These are phyloP conservation scores for Suillus ampliporus DNA, from an alignment of 768 basidiomycete species.

Conservation along the genomic window DNA sequence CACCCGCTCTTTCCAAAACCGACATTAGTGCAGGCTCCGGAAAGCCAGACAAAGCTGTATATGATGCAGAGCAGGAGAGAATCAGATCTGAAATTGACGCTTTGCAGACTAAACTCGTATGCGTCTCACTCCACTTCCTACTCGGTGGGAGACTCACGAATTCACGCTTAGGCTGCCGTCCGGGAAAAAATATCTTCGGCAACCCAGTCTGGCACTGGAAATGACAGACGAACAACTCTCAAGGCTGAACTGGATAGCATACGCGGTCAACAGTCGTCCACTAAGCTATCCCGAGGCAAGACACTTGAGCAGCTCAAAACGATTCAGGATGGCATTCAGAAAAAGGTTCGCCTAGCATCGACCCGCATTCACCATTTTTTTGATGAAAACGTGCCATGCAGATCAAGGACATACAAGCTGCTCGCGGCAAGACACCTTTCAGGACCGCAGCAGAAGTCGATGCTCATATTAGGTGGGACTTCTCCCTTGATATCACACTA, in stretches of 20 bases:
- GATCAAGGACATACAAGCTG: conserved; percentile 87
- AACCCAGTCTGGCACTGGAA: conserved; percentile 63
- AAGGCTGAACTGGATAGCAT: conserved; percentile 83
- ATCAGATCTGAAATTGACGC: conserved; percentile 85
- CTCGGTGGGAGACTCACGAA: conserved; percentile 7
- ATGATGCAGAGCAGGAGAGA: conserved; percentile 84
- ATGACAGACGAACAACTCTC: conserved; percentile 74
- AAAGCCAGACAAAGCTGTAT: conserved; percentile 85
- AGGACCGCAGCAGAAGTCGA: conserved; percentile 89
- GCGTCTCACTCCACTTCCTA: conserved; percentile 32
- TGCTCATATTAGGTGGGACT: conserved; percentile 77
- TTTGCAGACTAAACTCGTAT: conserved; percentile 78
- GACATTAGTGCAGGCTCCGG: conserved; percentile 42
- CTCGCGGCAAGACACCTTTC: conserved; percentile 77
- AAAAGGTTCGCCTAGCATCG: conserved; percentile 62
- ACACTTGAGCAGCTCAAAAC: conserved; percentile 79
- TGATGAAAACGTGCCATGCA: conserved; percentile 34
- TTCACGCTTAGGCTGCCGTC: conserved; percentile 57
- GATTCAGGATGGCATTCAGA: conserved; percentile 76
- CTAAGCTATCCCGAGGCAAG: conserved; percentile 73
- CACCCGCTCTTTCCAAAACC: conserved; percentile 26
- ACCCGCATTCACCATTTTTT: not conserved
- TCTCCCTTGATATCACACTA: conserved; percentile 7
- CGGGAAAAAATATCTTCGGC: conserved; percentile 76
- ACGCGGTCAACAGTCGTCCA: conserved; percentile 77